Base-by-base conservation (phyloP, 352 stramenopile genomes). In the Peronosclerospora sorghi region DNA sequence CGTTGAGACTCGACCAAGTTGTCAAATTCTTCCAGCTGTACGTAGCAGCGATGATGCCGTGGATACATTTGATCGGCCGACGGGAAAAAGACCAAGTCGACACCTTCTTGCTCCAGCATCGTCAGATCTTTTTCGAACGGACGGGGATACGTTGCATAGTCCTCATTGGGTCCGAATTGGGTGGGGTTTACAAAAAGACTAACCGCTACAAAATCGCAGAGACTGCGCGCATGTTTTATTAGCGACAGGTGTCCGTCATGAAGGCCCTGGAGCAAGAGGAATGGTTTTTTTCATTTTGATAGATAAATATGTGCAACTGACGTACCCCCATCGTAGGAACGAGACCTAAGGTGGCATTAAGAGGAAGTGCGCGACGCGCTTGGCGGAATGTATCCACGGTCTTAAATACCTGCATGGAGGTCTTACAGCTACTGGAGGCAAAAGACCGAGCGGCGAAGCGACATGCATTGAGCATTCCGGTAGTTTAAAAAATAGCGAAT, bases 131-230 rank as follows among this genome's bases (percentile, higher is more conserved):
- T 57, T 53, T 98, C 91, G 12, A 98, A 82, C 28, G 96, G 94
- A 43, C 95, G 78, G 10, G 96, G 96, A 75, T 99, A 99, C 57
- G 95, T 96, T 63, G 95, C 92, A 50, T 97, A 96, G 69, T 99
- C 96, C 64, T 99, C 96, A 37, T 92, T 87, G 9, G 93, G 86
- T 9, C 84, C 94, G 72, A 99, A 99, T 65, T 99, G 96, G 24
- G 92, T 94, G 28, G 96, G 96, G 64, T 99, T 99, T 10, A 99
- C 96, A 63, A 99, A 99, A 29, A 99, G 89, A 28, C 87, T 98
- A 15, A 79, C 84, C 7, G 97, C 75, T 1, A 97, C 85, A 15
- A 97, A 62, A 66, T 98, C 94, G 59, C 96, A 98, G 36, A 95
- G 57, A 19, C 56, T 45, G 35, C 79, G 75, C 24, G 95, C 94